Conservation (phyloP, 202 grass and related monocot genomes). For the Eragrostis tef region DNA sequence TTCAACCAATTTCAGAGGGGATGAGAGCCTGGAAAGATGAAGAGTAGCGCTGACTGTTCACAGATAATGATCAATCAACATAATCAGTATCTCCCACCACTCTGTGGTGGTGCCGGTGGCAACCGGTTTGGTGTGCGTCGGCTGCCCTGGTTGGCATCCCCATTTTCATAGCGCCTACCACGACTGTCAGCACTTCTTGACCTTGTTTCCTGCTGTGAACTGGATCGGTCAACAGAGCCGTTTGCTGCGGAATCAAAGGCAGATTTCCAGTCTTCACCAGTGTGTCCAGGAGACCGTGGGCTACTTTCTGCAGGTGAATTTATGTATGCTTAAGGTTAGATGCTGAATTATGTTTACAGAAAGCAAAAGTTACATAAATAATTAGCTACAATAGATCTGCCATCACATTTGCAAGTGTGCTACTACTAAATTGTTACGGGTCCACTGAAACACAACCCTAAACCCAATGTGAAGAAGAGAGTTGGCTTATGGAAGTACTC, state of each 20-base stretch:
- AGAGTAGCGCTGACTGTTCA: conserved; percentile 31
- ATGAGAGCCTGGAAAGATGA: conserved; percentile 38
- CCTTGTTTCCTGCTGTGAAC: conserved; percentile 68
- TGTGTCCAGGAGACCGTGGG: conserved; percentile 51
- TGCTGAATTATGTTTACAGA: conserved; percentile 35
- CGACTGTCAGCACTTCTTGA: conserved; percentile 73
- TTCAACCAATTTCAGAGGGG: conserved; percentile 20
- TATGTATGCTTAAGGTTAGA: conserved; percentile 25
- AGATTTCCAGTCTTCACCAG: conserved; percentile 85
- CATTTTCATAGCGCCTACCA: conserved; percentile 74
- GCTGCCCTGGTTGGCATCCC: conserved; percentile 71
- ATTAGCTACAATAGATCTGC: conserved; percentile 5
- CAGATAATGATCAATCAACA: conserved; percentile 34
- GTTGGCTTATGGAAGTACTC: neutral
- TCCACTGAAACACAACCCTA: neutral
- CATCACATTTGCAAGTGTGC: neutral
- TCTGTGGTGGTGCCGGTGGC: conserved; percentile 75
- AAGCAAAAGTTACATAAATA: conserved; percentile 17
- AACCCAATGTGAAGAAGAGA: neutral
- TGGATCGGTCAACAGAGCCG: conserved; percentile 59
- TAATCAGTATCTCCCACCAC: conserved; percentile 58
- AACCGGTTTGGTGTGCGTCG: conserved; percentile 86
- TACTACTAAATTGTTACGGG: neutral
- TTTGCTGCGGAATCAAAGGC: conserved; percentile 78
- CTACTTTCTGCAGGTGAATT: conserved; percentile 70